A percentile compares a stretch with the other conserved stretches of the same genome.
Evolutionary conservation across 176 grass and related monocot genomes (phyloP).

Genomic region (Oryza glumipatula): DNA sequence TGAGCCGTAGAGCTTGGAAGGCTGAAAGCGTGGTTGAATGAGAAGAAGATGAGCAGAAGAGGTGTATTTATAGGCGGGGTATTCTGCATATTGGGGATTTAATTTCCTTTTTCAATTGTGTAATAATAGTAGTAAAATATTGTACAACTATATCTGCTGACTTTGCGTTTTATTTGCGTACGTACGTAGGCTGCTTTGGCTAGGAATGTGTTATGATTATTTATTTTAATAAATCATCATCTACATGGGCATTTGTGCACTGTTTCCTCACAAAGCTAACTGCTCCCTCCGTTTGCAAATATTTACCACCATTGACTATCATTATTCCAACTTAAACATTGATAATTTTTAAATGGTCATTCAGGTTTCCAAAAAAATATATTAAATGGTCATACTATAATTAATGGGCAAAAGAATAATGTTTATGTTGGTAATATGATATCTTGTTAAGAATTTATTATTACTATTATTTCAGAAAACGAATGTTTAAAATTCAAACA

Average conservation of each 20-base stretch:
- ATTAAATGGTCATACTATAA: no score
- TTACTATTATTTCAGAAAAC: no score
- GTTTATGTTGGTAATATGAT: no score
- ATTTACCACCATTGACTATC: no score
- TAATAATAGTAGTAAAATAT: constrained; percentile 15
- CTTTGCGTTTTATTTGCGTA: neutral
- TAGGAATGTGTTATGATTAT: neutral
- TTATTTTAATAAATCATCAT: neutral
- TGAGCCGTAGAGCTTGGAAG: neutral
- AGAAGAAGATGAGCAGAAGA: neutral
- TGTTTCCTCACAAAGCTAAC: neutral
- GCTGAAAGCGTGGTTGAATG: neutral
- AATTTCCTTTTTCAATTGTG: no score
- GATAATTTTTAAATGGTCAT: no score
- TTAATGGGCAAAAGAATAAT: no score
- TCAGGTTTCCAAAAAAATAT: no score
- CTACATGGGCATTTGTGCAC: neutral
- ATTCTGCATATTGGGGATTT: neutral
- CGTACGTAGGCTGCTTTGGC: neutral
- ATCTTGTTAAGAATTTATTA: no score
- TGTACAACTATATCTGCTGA: neutral
- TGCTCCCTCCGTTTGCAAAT: neutral
- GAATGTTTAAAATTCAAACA: no score
- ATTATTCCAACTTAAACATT: no score
- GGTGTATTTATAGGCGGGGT: constrained; percentile 34